Evolutionary conservation across 495 filamentous ascomycete species (phyloP).

Genomic region (Jackrogersella minutella): DNA sequence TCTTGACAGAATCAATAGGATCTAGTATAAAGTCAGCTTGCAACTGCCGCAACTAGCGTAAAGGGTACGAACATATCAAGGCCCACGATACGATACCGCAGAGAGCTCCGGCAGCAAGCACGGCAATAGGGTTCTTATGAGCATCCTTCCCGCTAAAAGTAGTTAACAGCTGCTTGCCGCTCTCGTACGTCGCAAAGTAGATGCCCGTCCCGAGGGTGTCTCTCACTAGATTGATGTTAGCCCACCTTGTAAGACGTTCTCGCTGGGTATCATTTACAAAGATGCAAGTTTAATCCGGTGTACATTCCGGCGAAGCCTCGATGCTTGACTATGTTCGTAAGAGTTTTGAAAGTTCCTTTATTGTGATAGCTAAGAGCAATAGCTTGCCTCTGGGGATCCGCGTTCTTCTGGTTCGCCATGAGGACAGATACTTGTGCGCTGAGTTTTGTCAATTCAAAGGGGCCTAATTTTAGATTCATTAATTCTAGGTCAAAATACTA

Average conservation of each 20-base stretch:
- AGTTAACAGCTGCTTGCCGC: slow-evolving; percentile 82
- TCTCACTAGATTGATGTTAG: slow-evolving; percentile 60
- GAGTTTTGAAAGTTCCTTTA: slow-evolving; percentile 80
- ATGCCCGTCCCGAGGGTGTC: slow-evolving; percentile 89
- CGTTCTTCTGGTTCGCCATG: slow-evolving; percentile 72
- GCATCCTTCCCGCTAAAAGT: slow-evolving; percentile 72
- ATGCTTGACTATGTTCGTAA: slow-evolving; percentile 78
- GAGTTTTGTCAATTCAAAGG: slow-evolving; percentile 93
- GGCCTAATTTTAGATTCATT: slow-evolving; percentile 62
- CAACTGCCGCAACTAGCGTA: not conserved
- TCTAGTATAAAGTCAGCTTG: slow-evolving; percentile 52
- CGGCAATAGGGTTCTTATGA: slow-evolving; percentile 75
- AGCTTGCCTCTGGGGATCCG: slow-evolving; percentile 60
- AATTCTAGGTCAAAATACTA: slow-evolving; percentile 1
- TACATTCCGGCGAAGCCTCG: slow-evolving; percentile 83
- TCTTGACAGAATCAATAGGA: slow-evolving; percentile 85
- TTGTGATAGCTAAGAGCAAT: slow-evolving; percentile 76
- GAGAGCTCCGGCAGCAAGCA: slow-evolving; percentile 75
- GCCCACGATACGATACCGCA: slow-evolving; percentile 86
- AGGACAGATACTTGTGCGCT: slow-evolving; percentile 90
- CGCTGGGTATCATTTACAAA: slow-evolving; percentile 59
- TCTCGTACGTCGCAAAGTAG: slow-evolving; percentile 93
- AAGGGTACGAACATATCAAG: slow-evolving; percentile 63
- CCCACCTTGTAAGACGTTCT: not conserved
- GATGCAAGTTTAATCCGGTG: slow-evolving; percentile 83